Conservation (phyloP, 345 rosid genomes). For the Aquilaria sinensis region DNA sequence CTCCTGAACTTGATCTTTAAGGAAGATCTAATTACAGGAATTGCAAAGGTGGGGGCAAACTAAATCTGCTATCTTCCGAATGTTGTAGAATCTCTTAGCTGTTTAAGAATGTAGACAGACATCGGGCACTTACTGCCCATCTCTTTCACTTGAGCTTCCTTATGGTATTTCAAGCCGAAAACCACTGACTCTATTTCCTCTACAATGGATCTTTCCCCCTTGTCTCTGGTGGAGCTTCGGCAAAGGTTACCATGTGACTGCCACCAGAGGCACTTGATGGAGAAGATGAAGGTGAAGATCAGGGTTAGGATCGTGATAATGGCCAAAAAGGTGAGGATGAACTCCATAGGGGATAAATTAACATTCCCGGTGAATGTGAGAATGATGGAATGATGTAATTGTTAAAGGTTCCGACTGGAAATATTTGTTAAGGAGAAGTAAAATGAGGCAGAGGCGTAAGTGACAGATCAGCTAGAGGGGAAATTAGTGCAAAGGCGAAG, state of each 20-base stretch:
- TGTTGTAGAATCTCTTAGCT: constrained; percentile 47
- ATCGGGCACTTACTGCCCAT: constrained; percentile 69
- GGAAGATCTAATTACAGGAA: too few relatives aligned
- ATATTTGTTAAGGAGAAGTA: not conserved
- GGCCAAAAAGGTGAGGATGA: constrained; percentile 61
- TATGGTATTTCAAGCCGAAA: constrained; percentile 30
- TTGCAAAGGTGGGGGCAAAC: too few relatives aligned
- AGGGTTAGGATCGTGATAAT: constrained; percentile 62
- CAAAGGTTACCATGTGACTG: constrained; percentile 14
- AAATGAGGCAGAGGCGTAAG: not conserved
- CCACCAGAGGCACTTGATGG: constrained; percentile 38
- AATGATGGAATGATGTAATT: constrained; percentile 43
- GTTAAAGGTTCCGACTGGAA: constrained; percentile 15
- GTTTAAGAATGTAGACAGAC: constrained; percentile 45
- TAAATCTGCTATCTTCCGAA: too few relatives aligned
- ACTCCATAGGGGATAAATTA: constrained; percentile 62
- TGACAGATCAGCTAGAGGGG: not conserved
- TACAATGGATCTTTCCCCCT: not conserved
- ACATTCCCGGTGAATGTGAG: constrained; percentile 42
- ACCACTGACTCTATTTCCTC: constrained; percentile 8
- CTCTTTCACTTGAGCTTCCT: constrained; percentile 39
- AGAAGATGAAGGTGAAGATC: constrained; percentile 58
- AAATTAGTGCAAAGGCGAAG: not conserved
- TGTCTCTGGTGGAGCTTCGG: constrained; percentile 9
- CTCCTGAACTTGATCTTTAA: too few relatives aligned